Evolutionary conservation across 1,284 basidiomycete genomes (phyloP).

Genomic region (Ceratobasidium sp.): DNA sequence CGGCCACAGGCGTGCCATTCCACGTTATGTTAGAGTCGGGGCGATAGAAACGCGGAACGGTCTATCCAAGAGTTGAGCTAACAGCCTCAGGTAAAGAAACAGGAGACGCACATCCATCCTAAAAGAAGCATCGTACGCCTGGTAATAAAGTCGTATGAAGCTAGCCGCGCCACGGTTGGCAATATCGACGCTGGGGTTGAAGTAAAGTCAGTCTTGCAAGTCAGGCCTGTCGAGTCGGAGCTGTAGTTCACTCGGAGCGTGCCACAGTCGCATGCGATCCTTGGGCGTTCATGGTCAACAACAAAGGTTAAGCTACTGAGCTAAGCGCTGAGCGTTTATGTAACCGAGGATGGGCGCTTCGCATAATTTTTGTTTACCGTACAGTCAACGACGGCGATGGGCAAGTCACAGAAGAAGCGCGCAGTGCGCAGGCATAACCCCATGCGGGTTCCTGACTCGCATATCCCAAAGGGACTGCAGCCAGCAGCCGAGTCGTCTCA

Average conservation of each 20-base stretch:
- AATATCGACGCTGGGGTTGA: constrained; percentile 72
- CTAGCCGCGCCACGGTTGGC: constrained; percentile 81
- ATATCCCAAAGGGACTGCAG: constrained; percentile 80
- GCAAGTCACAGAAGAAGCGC: constrained; percentile 87
- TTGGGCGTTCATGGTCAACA: constrained; percentile 23
- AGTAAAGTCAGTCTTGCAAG: constrained; percentile 29
- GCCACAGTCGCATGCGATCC: constrained; percentile 27
- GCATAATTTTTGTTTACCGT: constrained; percentile 30
- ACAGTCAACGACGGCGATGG: constrained; percentile 63
- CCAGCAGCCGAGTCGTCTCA: constrained; percentile 74
- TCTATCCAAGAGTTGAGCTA: constrained; percentile 9
- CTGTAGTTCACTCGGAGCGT: constrained; percentile 42
- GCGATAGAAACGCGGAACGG: constrained; percentile 81
- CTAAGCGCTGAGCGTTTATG: not conserved
- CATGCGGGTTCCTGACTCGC: constrained; percentile 88
- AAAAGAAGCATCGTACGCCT: constrained; percentile 77
- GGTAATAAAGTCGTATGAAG: constrained; percentile 81
- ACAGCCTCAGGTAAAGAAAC: constrained; percentile 56
- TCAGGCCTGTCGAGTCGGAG: constrained; percentile 39
- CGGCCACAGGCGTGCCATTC: constrained; percentile 85
- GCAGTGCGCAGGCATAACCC: constrained; percentile 87
- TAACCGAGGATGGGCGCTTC: constrained; percentile 23
- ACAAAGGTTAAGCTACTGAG: not conserved
- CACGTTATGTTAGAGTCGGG: constrained; percentile 77
- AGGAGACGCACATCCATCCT: constrained; percentile 53